Evolutionary conservation across 2,329 filamentous ascomycete genomes (phyloP).

Genomic region (Fusarium napiforme): DNA sequence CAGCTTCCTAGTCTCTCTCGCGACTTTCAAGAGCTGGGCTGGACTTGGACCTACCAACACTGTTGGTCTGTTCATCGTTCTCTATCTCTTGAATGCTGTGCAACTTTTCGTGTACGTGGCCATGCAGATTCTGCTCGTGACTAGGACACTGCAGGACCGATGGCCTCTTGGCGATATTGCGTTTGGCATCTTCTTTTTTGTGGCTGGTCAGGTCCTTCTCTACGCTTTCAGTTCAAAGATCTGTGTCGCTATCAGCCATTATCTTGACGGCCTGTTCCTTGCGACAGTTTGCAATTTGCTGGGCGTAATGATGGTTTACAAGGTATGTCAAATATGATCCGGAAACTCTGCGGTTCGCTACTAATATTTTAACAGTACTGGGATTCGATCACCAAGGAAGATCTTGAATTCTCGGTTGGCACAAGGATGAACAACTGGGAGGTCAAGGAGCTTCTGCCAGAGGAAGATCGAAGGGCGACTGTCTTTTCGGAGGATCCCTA

Average conservation of each 20-base stretch:
- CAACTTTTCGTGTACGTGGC: constrained; percentile 86
- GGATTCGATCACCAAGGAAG: constrained; percentile 98
- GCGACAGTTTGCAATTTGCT: constrained; percentile 93
- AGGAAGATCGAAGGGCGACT: constrained; percentile 81
- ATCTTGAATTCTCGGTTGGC: constrained; percentile 97
- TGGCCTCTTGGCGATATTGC: constrained; percentile 94
- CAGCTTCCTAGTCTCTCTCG: constrained; percentile 85
- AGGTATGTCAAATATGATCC: constrained; percentile 63
- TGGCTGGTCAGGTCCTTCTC: constrained; percentile 89
- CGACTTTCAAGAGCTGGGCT: constrained; percentile 93
- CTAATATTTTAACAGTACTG: constrained; percentile 73
- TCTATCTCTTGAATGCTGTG: constrained; percentile 91
- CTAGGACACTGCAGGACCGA: constrained; percentile 90
- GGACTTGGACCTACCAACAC: constrained; percentile 88
- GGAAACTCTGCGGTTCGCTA: not conserved
- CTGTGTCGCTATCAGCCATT: constrained; percentile 87
- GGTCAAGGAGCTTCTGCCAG: constrained; percentile 87
- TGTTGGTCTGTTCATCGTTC: constrained; percentile 86
- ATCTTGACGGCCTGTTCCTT: constrained; percentile 93
- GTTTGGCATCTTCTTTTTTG: constrained; percentile 91
- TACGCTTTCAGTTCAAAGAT: constrained; percentile 90
- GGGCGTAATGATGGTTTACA: constrained; percentile 99
- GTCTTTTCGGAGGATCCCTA: constrained; percentile 77
- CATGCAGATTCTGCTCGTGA: constrained; percentile 89
- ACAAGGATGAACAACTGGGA: constrained; percentile 98